Conservation (phyloP, 2,329 filamentous ascomycete species). For the Teratosphaeria zuluensis region DNA sequence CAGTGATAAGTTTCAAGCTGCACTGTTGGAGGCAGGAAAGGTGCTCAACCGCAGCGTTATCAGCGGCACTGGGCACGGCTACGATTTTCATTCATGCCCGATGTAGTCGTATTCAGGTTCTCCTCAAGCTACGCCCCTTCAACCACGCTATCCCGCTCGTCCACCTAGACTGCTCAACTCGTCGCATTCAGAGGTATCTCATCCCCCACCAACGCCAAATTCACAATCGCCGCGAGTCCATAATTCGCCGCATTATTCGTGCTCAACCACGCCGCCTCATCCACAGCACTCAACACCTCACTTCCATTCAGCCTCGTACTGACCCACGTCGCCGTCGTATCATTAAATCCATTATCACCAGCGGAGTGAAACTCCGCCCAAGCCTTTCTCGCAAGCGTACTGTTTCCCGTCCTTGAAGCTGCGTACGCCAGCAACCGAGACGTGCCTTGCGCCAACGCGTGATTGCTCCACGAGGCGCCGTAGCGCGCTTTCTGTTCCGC, state of each 20-base stretch:
- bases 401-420: background rate
- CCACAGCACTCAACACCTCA: background rate
- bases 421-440: background rate
- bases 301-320: background rate
- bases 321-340: background rate
- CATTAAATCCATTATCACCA: background rate
- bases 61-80: background rate
- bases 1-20: background rate
- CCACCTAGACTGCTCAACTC: background rate
- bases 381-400: background rate
- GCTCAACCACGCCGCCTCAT: background rate
- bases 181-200: background rate
- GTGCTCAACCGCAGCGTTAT: background rate
- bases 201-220: background rate
- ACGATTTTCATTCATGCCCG: background rate
- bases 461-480: constrained; percentile 25
- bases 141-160: background rate
- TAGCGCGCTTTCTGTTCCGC: constrained; percentile 46
- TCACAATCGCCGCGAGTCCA: background rate
- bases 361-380: background rate
- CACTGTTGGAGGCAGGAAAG: background rate
- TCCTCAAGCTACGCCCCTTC: no score
- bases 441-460: background rate
- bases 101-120: background rate
- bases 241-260: background rate